These are phyloP conservation scores for Kockovaella imperatae DNA, from an alignment of 768 basidiomycete genomes.

Conservation along the genomic window DNA sequence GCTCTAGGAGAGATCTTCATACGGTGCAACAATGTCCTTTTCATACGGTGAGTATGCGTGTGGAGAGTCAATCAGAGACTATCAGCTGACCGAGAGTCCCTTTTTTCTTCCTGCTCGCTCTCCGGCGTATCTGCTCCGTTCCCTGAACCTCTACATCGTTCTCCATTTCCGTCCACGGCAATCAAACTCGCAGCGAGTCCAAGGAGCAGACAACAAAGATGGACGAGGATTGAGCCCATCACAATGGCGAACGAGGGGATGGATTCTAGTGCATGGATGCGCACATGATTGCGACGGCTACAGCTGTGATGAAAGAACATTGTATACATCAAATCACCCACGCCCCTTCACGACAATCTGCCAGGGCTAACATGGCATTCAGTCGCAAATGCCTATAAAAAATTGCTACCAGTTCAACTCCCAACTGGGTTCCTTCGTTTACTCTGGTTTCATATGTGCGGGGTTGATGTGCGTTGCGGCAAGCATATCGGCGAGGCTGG, in stretches of 20 bases:
- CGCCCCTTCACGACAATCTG: no score
- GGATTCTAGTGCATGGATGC: not conserved
- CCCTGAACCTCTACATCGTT: not conserved
- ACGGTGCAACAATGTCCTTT: slow-evolving; percentile 88
- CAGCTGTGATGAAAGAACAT: no score
- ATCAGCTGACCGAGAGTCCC: not conserved
- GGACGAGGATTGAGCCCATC: slow-evolving; percentile 24
- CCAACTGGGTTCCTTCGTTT: no score
- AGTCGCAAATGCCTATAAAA: no score
- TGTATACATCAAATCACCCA: no score
- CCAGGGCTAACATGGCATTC: no score
- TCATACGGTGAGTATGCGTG: slow-evolving; percentile 51
- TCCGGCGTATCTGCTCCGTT: not conserved
- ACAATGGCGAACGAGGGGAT: not conserved
- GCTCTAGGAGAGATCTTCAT: slow-evolving; percentile 99
- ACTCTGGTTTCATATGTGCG: no score
- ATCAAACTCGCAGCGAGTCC: slow-evolving; percentile 15
- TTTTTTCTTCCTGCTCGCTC: not conserved
- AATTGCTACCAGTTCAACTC: no score
- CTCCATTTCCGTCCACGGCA: not conserved
- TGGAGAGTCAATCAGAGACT: not conserved
- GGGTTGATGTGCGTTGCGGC: slow-evolving; percentile 23
- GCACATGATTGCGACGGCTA: not conserved
- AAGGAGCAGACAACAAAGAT: slow-evolving; percentile 24
- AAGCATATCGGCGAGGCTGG: slow-evolving; percentile 36